Conservation (phyloP, 2,329 filamentous ascomycete genomes). For the Penicillium polonicum region DNA sequence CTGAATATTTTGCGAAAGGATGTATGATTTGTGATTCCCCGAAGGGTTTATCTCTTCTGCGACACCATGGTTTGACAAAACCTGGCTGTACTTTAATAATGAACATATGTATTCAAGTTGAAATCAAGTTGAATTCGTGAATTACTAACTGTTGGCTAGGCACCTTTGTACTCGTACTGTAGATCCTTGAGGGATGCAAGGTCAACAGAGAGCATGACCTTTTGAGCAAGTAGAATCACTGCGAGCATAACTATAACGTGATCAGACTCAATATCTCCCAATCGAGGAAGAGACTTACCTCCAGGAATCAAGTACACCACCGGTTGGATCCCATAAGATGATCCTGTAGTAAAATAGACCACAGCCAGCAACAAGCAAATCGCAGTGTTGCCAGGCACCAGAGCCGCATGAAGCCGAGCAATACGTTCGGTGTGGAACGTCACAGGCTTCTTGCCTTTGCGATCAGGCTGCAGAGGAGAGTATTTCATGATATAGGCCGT, state of each 20-base stretch:
- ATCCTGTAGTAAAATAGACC: conserved; percentile 25
- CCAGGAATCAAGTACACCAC: conserved; percentile 39
- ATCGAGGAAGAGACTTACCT: conserved; percentile 29
- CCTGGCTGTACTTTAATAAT: conserved; percentile 7
- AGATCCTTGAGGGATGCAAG: conserved; percentile 39
- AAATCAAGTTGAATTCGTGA: background rate
- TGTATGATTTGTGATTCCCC: conserved; percentile 11
- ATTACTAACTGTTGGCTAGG: conserved; percentile 22
- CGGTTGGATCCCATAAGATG: conserved; percentile 22
- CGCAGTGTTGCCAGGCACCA: conserved; percentile 30
- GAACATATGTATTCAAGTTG: background rate
- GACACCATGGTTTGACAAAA: conserved; percentile 3
- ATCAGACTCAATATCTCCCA: conserved; percentile 18
- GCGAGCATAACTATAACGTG: conserved; percentile 36
- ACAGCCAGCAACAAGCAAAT: conserved; percentile 34
- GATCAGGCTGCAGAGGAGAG: conserved; percentile 29
- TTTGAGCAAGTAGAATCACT: conserved; percentile 33
- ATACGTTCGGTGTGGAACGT: conserved; percentile 18
- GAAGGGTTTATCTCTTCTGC: conserved; percentile 6
- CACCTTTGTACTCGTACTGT: conserved; percentile 45
- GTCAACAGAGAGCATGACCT: conserved; percentile 42
- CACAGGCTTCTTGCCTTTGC: conserved; percentile 32
- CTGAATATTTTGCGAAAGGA: background rate
- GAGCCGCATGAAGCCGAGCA: conserved; percentile 21
- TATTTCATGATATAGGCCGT: conserved; percentile 42